These are phyloP conservation scores for Pseudocercospora musae DNA, from an alignment of 2,329 filamentous ascomycete genomes.

Conservation along the genomic window DNA sequence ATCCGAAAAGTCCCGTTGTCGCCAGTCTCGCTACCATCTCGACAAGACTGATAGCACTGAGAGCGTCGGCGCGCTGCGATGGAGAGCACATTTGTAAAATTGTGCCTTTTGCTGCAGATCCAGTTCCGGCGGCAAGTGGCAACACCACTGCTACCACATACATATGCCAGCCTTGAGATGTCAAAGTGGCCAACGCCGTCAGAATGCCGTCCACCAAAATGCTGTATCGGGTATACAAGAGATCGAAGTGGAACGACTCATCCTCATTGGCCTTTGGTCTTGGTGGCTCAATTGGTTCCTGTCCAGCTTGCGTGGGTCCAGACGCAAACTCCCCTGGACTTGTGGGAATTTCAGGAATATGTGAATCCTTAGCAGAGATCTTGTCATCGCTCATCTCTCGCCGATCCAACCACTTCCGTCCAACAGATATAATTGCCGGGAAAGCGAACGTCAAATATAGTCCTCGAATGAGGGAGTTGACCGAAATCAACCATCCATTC, in stretches of 20 bases:
- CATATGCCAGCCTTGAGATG: slow-evolving; percentile 63
- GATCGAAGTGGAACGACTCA: slow-evolving; percentile 59
- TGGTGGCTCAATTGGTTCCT: slow-evolving; percentile 45
- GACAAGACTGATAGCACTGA: slow-evolving; percentile 66
- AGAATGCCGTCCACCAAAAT: slow-evolving; percentile 62
- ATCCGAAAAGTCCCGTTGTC: slow-evolving; percentile 63
- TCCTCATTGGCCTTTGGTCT: slow-evolving; percentile 27
- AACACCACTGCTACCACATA: slow-evolving; percentile 64
- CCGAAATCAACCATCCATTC: slow-evolving; percentile 46
- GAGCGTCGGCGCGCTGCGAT: slow-evolving; percentile 60
- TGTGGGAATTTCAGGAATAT: slow-evolving; percentile 27
- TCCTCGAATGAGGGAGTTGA: slow-evolving; percentile 45
- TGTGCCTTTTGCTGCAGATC: slow-evolving; percentile 68
- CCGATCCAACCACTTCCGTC: slow-evolving; percentile 44
- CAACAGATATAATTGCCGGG: slow-evolving; percentile 43
- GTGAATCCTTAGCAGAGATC: slow-evolving; percentile 15
- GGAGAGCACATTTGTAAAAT: slow-evolving; percentile 67
- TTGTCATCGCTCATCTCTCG: slow-evolving; percentile 30
- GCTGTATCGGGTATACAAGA: slow-evolving; percentile 65
- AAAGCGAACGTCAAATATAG: slow-evolving; percentile 46
- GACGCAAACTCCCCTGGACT: slow-evolving; percentile 36
- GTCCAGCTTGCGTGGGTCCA: slow-evolving; percentile 35
- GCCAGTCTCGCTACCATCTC: slow-evolving; percentile 65
- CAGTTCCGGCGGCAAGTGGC: slow-evolving; percentile 67
- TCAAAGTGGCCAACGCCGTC: slow-evolving; percentile 62